Evolutionary conservation across 495 filamentous ascomycete genomes (phyloP), one percentile per base, ranked within the genome.

Genomic region (Articulospora tetracladia): DNA sequence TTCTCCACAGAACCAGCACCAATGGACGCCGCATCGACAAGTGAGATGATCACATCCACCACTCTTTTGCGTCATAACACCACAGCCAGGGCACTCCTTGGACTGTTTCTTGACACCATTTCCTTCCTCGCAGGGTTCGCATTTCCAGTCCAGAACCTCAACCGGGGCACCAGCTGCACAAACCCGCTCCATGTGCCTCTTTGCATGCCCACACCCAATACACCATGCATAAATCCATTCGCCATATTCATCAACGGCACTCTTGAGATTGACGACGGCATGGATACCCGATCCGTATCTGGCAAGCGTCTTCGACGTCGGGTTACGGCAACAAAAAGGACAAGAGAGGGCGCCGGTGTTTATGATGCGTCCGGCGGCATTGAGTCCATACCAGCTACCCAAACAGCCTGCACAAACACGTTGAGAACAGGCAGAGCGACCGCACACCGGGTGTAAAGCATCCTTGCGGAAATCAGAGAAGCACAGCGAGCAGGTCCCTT

Each of bases 151-250:
- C 1, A n/a, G 20, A 0, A 73, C 22, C 15, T 68, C 69, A 1
- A 59, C 57, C 0, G 72, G 71, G 8, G 63, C 62, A 11, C 69
- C 73, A 2, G 61, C 63, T 0, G 73, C 72, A 54, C 74, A 77
- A 1, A 63, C 69, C 0, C 73, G 60, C 58, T 68, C 69, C 54
- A 73, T 55, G 39, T 60, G 69, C 59, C 63, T 67, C 61, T 67
- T 72, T 0, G 76, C 77, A 3, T 30, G 10, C 1, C 64, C 63
- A 48, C 77, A 78, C 6, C 55, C 55, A 11, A 3, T 24, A 56
- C 77, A 79, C 73, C 76, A 78, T 8, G 65, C 74, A 46, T 71
- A 75, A 1, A 78, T 71, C 73, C 73, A 77, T n/a, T 39, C 27
- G 4, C 73, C 74, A 1, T 48, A 30, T n/a, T 74, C 68, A 10